Conservation (phyloP, 345 rosid genomes). For the Hibiscus syriacus region DNA sequence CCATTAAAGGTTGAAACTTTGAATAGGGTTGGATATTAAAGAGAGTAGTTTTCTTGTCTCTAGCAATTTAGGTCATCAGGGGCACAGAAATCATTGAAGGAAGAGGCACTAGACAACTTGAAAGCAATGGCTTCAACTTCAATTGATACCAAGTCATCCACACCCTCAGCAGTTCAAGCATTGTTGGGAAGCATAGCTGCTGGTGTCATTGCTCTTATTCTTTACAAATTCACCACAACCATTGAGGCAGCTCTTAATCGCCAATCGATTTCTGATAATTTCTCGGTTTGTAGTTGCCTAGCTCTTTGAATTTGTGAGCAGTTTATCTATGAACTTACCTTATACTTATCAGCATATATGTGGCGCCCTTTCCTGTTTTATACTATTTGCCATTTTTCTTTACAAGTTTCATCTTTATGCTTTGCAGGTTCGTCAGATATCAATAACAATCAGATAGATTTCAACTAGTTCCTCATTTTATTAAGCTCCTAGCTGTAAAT, state of each 20-base stretch:
- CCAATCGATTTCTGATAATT: conserved; percentile 37
- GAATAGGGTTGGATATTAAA: conserved; percentile 3
- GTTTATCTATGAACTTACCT: too few species aligned
- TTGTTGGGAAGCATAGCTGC: conserved; percentile 74
- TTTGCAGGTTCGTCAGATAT: conserved; percentile 79
- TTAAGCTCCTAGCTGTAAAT: conserved; percentile 1
- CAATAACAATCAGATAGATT: conserved; percentile 68
- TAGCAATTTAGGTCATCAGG: conserved; percentile 72
- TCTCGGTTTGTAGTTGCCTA: conserved; percentile 8
- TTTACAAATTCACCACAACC: conserved; percentile 77
- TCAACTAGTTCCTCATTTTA: background rate
- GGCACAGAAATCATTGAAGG: conserved; percentile 59
- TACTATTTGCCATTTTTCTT: background rate
- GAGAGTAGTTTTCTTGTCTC: conserved; percentile 9
- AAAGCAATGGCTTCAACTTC: conserved; percentile 53
- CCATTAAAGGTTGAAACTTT: background rate
- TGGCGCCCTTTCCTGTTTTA: background rate
- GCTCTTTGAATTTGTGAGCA: background rate
- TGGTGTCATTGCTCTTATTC: conserved; percentile 71
- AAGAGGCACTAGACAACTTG: conserved; percentile 69
- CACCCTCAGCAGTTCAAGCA: conserved; percentile 71
- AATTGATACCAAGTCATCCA: conserved; percentile 37
- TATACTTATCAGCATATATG: background rate
- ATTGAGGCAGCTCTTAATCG: conserved; percentile 74
- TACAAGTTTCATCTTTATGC: conserved; percentile 15